phyloP scores from a whole-genome alignment of 768 basidiomycete genomes.

The Rhizopogon rudus region DNA sequence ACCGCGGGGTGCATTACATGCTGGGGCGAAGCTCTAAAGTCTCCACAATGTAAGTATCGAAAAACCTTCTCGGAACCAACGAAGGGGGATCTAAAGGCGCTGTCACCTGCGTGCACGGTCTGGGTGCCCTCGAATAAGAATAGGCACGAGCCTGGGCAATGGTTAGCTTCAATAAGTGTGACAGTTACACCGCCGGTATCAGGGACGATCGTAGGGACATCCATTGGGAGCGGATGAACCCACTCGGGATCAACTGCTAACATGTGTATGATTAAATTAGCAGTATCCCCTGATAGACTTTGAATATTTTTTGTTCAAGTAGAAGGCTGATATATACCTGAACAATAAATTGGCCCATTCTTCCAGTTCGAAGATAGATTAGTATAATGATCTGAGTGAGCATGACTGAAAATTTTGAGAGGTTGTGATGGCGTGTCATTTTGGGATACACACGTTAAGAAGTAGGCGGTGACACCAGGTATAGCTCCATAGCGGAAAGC shows the following conservation, averaged over 20 bases:
- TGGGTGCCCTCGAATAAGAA: conserved; percentile 94
- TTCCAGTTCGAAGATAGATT: conserved; percentile 87
- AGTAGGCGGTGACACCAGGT: conserved; percentile 86
- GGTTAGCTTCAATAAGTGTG: conserved; percentile 96
- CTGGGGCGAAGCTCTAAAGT: conserved; percentile 84
- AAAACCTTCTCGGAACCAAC: conserved; percentile 69
- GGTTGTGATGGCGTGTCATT: neutral
- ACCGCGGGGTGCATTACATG: conserved; percentile 85
- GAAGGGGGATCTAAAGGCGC: conserved; percentile 60
- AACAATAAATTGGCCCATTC: conserved; percentile 94
- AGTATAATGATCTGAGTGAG: conserved; percentile 97
- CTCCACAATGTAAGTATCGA: conserved; percentile 94
- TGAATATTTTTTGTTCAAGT: neutral
- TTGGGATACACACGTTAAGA: conserved; percentile 60
- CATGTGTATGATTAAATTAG: conserved; percentile 89
- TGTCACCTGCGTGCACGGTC: conserved; percentile 86
- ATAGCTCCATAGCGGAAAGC: conserved; percentile 94
- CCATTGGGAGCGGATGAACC: conserved; percentile 84
- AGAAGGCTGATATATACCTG: conserved; percentile 30
- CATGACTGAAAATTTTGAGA: conserved; percentile 56
- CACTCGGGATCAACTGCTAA: conserved; percentile 84
- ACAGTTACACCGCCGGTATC: conserved; percentile 82
- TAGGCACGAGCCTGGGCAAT: conserved; percentile 94
- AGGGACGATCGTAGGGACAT: conserved; percentile 69
- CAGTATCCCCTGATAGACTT: conserved; percentile 57